Conservation (phyloP, 2,329 filamentous ascomycete genomes). For the Ciborinia camelliae region DNA sequence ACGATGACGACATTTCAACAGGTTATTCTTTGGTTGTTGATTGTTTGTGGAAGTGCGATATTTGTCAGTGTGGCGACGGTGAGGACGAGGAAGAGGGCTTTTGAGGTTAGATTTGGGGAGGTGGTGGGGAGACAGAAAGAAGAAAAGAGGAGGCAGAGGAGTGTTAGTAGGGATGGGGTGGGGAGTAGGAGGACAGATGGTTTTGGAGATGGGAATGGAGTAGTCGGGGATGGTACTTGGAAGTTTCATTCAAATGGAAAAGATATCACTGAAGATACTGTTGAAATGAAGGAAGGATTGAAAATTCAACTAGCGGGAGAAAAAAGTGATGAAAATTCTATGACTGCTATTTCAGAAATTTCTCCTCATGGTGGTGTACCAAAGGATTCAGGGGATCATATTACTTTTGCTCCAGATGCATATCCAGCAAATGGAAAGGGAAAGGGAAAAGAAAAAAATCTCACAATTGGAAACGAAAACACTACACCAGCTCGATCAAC, state of each 20-base stretch:
- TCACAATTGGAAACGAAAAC: background rate
- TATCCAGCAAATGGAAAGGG: background rate
- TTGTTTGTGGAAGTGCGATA: slow-evolving; percentile 64
- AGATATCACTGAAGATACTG: background rate
- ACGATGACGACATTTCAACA: slow-evolving; percentile 66
- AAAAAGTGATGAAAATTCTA: background rate
- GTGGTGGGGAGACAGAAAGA: slow-evolving; percentile 4
- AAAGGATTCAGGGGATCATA: slow-evolving; percentile 2
- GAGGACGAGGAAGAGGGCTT: slow-evolving; percentile 56
- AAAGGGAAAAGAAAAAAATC: background rate
- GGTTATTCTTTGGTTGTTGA: slow-evolving; percentile 59
- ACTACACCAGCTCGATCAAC: background rate
- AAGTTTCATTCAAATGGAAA: background rate
- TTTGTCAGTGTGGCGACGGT: slow-evolving; percentile 65
- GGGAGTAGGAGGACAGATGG: background rate
- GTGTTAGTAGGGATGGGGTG: background rate
- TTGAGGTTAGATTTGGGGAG: slow-evolving; percentile 55
- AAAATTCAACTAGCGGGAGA: background rate
- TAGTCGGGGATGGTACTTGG: too few species aligned
- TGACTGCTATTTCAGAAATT: slow-evolving; percentile 2
- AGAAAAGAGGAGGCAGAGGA: background rate
- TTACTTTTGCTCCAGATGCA: slow-evolving; percentile 3
- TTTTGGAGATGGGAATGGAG: background rate
- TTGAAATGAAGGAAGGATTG: background rate
- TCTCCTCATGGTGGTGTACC: background rate